phyloP scores from a whole-genome alignment of 164 flowering plant genomes.

The Chimonanthus salicifolius region DNA sequence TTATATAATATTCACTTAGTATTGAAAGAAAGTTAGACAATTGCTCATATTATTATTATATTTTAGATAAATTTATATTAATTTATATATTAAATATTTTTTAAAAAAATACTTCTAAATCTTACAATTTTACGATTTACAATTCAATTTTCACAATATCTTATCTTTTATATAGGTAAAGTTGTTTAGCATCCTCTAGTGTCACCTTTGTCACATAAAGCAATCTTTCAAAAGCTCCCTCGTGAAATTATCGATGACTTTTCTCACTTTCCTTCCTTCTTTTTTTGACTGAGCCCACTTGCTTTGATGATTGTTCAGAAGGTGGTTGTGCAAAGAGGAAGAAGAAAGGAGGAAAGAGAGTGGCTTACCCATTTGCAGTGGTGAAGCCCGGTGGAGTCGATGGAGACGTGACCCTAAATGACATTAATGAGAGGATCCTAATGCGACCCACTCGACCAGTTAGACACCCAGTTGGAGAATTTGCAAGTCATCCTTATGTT shows the following conservation, averaged over 20 bases:
- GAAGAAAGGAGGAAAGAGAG: constrained; percentile 7
- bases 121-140: no score
- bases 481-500: constrained; percentile 16
- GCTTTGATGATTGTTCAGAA: neutral
- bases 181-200: no score
- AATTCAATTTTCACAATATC: no score
- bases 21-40: no score
- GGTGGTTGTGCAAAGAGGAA: neutral
- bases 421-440: constrained; percentile 30
- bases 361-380: constrained; percentile 34
- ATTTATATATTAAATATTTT: no score
- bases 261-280: neutral
- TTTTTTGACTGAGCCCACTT: neutral
- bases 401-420: constrained; percentile 34
- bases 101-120: no score
- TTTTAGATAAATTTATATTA: no score
- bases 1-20: no score
- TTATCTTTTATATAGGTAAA: no score
- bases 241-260: neutral
- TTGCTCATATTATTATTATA: no score
- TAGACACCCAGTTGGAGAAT: constrained; percentile 36
- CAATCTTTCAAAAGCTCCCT: neutral
- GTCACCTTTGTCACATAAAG: no score
- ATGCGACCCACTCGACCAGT: constrained; percentile 31
- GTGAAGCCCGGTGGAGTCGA: constrained; percentile 35